phyloP scores from a whole-genome alignment of 2,329 filamentous ascomycete genomes.

The Diaporthe vexans region DNA sequence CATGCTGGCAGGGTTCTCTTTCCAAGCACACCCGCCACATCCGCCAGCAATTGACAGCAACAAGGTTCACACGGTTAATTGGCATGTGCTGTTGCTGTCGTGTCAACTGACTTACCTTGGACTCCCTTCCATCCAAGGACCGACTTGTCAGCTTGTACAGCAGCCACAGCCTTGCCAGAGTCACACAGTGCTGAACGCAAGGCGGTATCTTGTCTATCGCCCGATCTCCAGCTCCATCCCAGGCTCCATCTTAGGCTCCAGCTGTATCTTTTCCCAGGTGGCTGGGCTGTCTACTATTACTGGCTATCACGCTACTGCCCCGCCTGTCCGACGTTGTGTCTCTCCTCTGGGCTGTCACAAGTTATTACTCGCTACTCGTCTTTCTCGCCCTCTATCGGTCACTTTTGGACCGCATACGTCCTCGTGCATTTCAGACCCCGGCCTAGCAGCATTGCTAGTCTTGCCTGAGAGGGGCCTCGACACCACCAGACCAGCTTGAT shows the following conservation, averaged over 20 bases:
- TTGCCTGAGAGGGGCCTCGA: slow-evolving; percentile 20
- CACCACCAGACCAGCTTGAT: slow-evolving; percentile 4
- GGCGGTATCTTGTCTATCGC: slow-evolving; percentile 16
- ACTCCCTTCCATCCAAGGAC: neutral
- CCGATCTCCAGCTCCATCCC: neutral
- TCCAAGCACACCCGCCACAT: slow-evolving; percentile 21
- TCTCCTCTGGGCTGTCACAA: neutral
- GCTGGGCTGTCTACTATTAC: too few relatives aligned
- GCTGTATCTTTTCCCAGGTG: neutral
- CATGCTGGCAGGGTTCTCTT: slow-evolving; percentile 14
- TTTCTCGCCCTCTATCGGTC: slow-evolving; percentile 1
- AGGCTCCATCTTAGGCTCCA: neutral
- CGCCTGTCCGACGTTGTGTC: slow-evolving; percentile 2
- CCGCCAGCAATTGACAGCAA: neutral
- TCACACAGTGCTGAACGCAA: slow-evolving; percentile 21
- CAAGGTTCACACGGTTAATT: neutral
- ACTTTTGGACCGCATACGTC: slow-evolving; percentile 5
- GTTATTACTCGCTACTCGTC: neutral
- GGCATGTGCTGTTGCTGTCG: slow-evolving; percentile 23
- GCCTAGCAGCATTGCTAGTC: slow-evolving; percentile 30
- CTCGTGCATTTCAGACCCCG: slow-evolving; percentile 27
- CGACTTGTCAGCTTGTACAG: slow-evolving; percentile 3
- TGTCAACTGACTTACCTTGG: slow-evolving; percentile 10
- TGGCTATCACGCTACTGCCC: slow-evolving; percentile 16
- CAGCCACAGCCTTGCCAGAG: neutral